A percentile compares a stretch with the other conserved stretches of the same genome.
These are phyloP conservation scores for Lactifluus hygrophoroides DNA, from an alignment of 768 basidiomycete species.

Conservation along the genomic window DNA sequence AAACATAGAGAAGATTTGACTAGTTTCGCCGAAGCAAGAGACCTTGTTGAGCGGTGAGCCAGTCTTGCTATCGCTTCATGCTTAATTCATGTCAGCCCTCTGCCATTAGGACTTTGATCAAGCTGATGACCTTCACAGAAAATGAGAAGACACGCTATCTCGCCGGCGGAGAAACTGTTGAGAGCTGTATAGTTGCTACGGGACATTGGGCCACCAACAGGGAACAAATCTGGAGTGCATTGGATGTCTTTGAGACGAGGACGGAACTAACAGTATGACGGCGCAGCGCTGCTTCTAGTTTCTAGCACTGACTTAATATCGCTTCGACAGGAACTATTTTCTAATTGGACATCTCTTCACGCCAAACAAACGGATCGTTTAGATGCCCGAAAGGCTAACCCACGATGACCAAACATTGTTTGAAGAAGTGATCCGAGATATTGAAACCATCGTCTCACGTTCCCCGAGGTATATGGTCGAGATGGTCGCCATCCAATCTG, in stretches of 20 bases:
- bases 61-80: not conserved
- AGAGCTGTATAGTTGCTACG: not conserved
- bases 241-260: constrained; percentile 2
- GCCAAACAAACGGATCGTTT: not conserved
- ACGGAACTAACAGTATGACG: not conserved
- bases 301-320: not conserved
- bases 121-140: constrained; percentile 4
- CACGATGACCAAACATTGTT: constrained; percentile 4
- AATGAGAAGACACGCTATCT: constrained; percentile 11
- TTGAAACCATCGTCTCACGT: not conserved
- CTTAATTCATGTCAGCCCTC: not conserved
- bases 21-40: constrained; percentile 19
- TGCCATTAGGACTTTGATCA: constrained; percentile 10
- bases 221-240: not conserved
- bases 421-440: not conserved
- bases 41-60: constrained; percentile 19
- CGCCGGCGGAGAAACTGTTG: not conserved
- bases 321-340: not conserved
- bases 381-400: not conserved
- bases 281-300: not conserved
- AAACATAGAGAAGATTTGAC: constrained; percentile 12
- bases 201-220: constrained; percentile 12
- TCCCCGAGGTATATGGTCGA: not conserved
- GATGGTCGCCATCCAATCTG: not conserved
- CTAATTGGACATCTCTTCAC: not conserved